Conservation (phyloP, 305 asterid species). For the Solanum chacoense region DNA sequence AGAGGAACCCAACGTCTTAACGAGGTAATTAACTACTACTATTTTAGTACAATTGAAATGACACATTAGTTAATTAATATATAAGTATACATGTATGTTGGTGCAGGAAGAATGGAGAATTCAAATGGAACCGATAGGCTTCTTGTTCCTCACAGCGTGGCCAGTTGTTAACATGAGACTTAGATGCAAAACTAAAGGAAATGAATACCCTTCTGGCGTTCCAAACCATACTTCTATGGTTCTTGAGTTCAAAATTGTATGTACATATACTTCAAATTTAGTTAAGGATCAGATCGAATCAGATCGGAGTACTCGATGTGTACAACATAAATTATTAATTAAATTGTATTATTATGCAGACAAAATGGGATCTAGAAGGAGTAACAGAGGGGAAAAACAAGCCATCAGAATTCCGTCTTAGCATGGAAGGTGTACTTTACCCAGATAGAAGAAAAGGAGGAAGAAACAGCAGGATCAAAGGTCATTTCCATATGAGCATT, state of each 20-base stretch:
- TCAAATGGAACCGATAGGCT: neutral
- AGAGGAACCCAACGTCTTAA: constrained; percentile 1
- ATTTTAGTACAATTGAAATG: neutral
- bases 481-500: neutral
- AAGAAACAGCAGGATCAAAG: neutral
- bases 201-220: constrained; percentile 2
- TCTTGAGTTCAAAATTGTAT: constrained; percentile 3
- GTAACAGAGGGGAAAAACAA: neutral
- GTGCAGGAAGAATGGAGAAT: constrained; percentile 10
- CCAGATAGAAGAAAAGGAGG: constrained; percentile 4
- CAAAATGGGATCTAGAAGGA: constrained; percentile 6
- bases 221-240: constrained; percentile 2
- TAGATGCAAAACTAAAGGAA: constrained; percentile 2
- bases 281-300: neutral
- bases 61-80: neutral
- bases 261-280: too few species aligned
- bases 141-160: neutral
- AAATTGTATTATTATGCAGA: neutral
- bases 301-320: neutral
- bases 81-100: neutral
- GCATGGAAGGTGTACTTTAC: constrained; percentile 1
- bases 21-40: neutral
- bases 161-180: constrained; percentile 6
- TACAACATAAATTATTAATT: neutral
- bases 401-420: neutral